These are phyloP conservation scores for Eutypella sp. DNA, from an alignment of 2,329 filamentous ascomycete genomes.

Conservation along the genomic window DNA sequence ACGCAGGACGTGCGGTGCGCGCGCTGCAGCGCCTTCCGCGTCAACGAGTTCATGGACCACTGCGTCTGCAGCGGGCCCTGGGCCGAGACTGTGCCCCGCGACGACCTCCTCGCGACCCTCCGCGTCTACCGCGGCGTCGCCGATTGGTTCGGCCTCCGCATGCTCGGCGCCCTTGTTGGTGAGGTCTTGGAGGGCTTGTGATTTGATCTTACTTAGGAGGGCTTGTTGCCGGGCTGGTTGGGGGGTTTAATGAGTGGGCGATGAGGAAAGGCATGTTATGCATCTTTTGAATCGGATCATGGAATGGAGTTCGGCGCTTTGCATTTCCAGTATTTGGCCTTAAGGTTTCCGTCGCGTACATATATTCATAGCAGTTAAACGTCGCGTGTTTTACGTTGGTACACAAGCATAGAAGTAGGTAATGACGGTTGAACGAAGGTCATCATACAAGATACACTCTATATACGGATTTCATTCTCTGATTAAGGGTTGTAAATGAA, in stretches of 20 bases:
- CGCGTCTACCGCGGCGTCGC: constrained; percentile 71
- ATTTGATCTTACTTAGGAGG: constrained; percentile 1
- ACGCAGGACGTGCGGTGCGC: constrained; percentile 84
- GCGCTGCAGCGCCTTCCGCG: constrained; percentile 65
- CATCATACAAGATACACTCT: too few species aligned
- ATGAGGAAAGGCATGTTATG: background rate
- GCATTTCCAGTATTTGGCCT: too few species aligned
- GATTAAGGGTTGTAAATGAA: too few species aligned
- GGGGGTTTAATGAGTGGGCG: background rate
- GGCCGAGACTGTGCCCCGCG: constrained; percentile 64
- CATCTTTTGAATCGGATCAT: too few species aligned
- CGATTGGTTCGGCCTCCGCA: constrained; percentile 71
- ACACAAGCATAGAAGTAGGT: too few species aligned
- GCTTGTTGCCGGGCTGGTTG: background rate
- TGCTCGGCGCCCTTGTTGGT: constrained; percentile 72
- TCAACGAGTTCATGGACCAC: constrained; percentile 96
- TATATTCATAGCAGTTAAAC: too few species aligned
- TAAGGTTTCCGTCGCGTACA: too few species aligned
- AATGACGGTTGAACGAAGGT: too few species aligned
- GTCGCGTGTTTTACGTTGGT: too few species aligned
- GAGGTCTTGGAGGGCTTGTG: constrained; percentile 43
- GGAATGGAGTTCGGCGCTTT: background rate
- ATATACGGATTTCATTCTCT: too few species aligned
- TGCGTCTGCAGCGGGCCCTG: constrained; percentile 89
- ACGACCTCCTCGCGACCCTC: constrained; percentile 60